phyloP scores from a whole-genome alignment of 1,284 basidiomycete species.

The Gymnopus androsaceus region DNA sequence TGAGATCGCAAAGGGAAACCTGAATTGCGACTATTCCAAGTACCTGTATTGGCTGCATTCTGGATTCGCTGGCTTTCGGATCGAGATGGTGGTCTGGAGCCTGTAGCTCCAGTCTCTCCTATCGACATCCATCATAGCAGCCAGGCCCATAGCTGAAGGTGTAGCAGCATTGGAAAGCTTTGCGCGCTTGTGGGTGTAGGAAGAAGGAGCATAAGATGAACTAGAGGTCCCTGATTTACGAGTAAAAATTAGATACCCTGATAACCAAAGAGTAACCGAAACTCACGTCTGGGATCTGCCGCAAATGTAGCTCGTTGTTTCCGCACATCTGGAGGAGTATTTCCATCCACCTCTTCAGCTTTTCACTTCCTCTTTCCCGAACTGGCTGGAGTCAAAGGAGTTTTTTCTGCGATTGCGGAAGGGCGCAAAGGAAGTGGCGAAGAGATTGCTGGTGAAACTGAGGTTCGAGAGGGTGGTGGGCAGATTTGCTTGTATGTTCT shows the following conservation, averaged over 20 bases:
- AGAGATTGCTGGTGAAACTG: not conserved
- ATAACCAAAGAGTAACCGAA: conserved; percentile 8
- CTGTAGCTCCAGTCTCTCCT: conserved; percentile 6
- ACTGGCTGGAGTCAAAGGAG: conserved; percentile 1
- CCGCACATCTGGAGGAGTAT: conserved; percentile 46
- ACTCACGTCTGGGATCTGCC: conserved; percentile 44
- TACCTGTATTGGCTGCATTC: conserved; percentile 46
- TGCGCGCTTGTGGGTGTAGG: conserved; percentile 68
- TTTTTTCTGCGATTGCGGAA: not conserved
- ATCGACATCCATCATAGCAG: conserved; percentile 14
- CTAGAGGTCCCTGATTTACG: conserved; percentile 43
- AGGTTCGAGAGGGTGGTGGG: not conserved
- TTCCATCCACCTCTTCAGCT: conserved; percentile 46
- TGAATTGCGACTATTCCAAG: conserved; percentile 47
- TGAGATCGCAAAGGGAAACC: conserved; percentile 23
- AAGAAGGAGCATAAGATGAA: conserved; percentile 60
- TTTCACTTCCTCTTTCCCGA: conserved; percentile 44
- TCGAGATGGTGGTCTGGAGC: conserved; percentile 24
- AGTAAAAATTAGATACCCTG: conserved; percentile 10
- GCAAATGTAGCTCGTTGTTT: conserved; percentile 47
- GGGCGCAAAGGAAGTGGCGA: conserved; percentile 4
- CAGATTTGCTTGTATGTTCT: not conserved
- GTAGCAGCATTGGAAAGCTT: conserved; percentile 54
- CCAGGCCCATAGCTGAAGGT: conserved; percentile 21
- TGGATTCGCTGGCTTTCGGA: conserved; percentile 15